A percentile compares a stretch with the other conserved stretches of the same genome.
Evolutionary conservation across 148 eudicot species (phyloP).

Genomic region (Vaccinium darrowii): DNA sequence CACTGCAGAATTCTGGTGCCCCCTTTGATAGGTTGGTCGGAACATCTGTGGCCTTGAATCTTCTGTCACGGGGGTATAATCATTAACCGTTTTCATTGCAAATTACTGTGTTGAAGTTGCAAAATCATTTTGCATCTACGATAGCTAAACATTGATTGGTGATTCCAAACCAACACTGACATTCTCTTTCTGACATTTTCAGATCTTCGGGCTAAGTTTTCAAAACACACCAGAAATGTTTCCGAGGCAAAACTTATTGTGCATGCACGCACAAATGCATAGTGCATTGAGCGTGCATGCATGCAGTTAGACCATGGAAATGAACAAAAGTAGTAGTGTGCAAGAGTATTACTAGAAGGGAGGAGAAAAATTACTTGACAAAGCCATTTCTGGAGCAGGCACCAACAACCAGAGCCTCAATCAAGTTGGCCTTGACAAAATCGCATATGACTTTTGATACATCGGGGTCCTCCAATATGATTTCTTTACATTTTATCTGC

Average conservation of each 20-base stretch:
- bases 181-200: not conserved
- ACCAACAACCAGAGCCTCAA: constrained; percentile 60
- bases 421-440: constrained; percentile 32
- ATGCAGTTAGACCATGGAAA: too few relatives aligned
- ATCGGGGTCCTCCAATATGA: constrained; percentile 57
- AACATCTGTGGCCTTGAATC: constrained; percentile 58
- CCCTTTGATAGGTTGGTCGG: constrained; percentile 47
- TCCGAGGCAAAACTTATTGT: not conserved
- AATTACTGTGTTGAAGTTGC: not conserved
- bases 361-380: constrained; percentile 36
- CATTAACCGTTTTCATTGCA: not conserved
- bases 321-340: not conserved
- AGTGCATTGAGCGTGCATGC: not conserved
- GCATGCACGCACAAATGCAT: too few relatives aligned
- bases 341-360: not conserved
- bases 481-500: constrained; percentile 59
- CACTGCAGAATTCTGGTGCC: constrained; percentile 69
- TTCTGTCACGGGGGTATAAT: constrained; percentile 26
- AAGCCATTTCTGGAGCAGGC: constrained; percentile 49
- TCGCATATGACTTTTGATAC: constrained; percentile 56
- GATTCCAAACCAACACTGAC: not conserved
- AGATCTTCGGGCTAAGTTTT: not conserved
- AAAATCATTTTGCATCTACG: not conserved
- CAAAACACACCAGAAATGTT: too few relatives aligned
- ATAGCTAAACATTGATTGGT: too few relatives aligned